Evolutionary conservation across 2,329 filamentous ascomycete genomes (phyloP).

Genomic region (Fusarium sp.): DNA sequence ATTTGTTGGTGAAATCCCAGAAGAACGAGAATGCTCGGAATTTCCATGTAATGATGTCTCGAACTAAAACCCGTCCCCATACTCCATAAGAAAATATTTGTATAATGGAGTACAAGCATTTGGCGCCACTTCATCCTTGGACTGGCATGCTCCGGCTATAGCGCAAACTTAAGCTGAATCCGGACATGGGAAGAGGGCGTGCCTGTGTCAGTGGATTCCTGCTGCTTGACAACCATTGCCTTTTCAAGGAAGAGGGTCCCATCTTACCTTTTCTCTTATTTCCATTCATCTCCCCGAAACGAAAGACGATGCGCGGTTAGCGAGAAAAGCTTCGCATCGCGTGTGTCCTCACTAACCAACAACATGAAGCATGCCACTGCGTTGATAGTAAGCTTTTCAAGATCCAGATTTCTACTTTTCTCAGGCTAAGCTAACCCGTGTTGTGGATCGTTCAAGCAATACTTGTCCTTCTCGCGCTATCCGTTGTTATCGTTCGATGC

Average conservation of each 20-base stretch:
- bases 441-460: not conserved
- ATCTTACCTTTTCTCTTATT: not conserved
- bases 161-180: not conserved
- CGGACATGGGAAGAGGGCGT: not conserved
- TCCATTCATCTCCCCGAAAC: too few relatives aligned
- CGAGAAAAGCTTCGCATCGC: not conserved
- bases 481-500: not conserved
- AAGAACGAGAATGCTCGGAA: too few relatives aligned
- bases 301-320: too few relatives aligned
- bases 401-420: not conserved
- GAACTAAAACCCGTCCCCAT: not conserved
- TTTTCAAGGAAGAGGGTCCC: not conserved
- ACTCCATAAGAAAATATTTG: not conserved
- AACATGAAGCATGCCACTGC: not conserved
- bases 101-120: not conserved
- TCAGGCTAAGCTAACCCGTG: not conserved
- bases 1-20: too few relatives aligned
- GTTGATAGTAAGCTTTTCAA: constrained; percentile 1
- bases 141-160: not conserved
- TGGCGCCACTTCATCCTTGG: not conserved
- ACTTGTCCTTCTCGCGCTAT: not conserved
- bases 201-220: not conserved
- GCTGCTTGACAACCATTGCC: not conserved
- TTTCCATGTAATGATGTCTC: not conserved
- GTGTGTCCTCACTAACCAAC: too few relatives aligned